phyloP scores from a whole-genome alignment of 805 yeast species.

The Blastobotrys attinorum region DNA sequence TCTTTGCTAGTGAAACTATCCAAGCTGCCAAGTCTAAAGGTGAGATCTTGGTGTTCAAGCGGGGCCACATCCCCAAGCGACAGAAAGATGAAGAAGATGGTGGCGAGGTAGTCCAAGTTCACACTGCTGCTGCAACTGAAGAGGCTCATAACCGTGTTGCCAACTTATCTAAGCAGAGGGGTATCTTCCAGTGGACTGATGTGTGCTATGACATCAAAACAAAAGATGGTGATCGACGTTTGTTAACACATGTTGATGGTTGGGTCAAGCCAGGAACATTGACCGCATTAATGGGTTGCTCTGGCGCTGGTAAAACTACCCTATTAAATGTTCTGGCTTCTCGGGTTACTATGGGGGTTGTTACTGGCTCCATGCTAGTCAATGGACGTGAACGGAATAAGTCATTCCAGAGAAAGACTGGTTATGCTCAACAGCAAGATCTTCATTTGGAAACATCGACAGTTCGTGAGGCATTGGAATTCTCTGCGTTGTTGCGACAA shows the following conservation, averaged over 20 bases:
- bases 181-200: conserved; percentile 69
- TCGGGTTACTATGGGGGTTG: conserved; percentile 62
- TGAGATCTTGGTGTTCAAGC: conserved; percentile 52
- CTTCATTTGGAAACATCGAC: conserved; percentile 57
- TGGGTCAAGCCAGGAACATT: conserved; percentile 80
- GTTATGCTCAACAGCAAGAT: conserved; percentile 75
- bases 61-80: conserved; percentile 7
- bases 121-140: conserved; percentile 3
- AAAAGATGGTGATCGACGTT: conserved; percentile 43
- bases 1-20: conserved; percentile 42
- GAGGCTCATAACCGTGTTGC: conserved; percentile 3
- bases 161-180: conserved; percentile 13
- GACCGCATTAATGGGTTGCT: conserved; percentile 71
- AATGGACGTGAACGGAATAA: conserved; percentile 54
- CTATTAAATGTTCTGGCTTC: conserved; percentile 62
- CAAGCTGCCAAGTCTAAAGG: conserved; percentile 37
- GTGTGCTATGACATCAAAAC: conserved; percentile 63
- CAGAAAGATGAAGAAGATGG: conserved; percentile 6
- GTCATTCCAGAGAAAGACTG: conserved; percentile 59
- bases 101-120: background rate
- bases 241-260: conserved; percentile 62
- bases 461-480: conserved; percentile 63
- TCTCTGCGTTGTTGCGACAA: conserved; percentile 63
- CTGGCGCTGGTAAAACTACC: conserved; percentile 80
- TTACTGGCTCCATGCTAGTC: conserved; percentile 59